Evolutionary conservation across 805 yeast species (phyloP), one percentile per base, ranked within the genome.

Genomic region (Yamadazyma sp.): DNA sequence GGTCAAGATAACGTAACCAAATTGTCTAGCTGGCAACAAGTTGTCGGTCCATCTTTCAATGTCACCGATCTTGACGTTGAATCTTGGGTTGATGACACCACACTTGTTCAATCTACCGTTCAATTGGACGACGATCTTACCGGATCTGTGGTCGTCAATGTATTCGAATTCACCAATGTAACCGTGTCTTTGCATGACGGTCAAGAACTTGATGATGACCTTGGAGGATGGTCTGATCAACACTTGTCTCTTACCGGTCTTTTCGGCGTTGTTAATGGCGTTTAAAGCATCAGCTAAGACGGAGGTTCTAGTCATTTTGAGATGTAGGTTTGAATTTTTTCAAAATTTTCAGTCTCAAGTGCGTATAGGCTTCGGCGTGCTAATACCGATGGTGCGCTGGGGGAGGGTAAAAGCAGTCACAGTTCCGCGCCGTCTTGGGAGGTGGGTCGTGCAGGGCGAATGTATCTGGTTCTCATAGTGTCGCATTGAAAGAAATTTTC

Each of bases 71-170:
- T 88, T 87, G 66, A 90, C 90, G 82, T 90, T 90, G 82, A 88
- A 90, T 80, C 98, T 88, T 74, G 98, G 98, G 51, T 95, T 87
- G 71, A 90, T 90, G 49, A 91, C 98, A 78, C 98, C 98, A 69
- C 93, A 89, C 80, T 90, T 91, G 95, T 89, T 89, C 65, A 89
- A 80, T 80, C 97, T 86, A 74, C 97, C 97, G 83, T 87, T 89
- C 64, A 89, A 82, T 76, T 87, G 95, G 52, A 89, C 88, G 56
- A 90, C 96, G 54, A 89, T 86, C 84, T 89, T 89, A 64, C 96
- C 97, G 44, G 96, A 86, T 81, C 97, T 87, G 90, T 89, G 97
- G 81, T 89, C 96, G 67, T 89, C 97, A 61, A 89, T 89, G 83
- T 83, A 87, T 80, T 90, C 96, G 72, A 89, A 89, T 77, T 89